Base-by-base conservation (phyloP, 2,329 filamentous ascomycete genomes). In the Corniculantispora saksenae region DNA sequence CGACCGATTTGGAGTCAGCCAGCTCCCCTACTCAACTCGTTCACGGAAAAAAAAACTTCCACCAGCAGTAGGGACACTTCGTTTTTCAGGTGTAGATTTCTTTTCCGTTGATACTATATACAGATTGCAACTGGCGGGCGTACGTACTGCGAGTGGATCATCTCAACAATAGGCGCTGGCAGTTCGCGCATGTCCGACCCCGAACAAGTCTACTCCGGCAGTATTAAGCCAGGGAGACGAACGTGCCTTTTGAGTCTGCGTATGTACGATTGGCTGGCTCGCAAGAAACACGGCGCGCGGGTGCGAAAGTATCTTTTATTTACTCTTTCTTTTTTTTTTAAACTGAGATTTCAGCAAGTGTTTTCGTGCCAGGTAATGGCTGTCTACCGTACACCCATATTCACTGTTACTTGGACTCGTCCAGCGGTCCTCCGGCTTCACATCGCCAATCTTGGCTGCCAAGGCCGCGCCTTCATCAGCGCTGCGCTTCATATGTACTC, bases 401-500 rank as follows among this genome's bases (percentile, higher is more conserved):
- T 43, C 17, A 43, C 38, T 43, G 38, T 43, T 43, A 7, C 38
- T 43, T 7, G 8, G n/a, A n/a, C n/a, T n/a, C n/a, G 12, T 43
- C 17, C 23, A 50, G 47, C 47, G 47, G 23, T 21, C 9, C 47
- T 50, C 17, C 9, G 47, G 47, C 19, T 50, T 50, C 23, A 50
- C 23, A n/a, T 21, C 23, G 8, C 51, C 17, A 32, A 54, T 8
- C 51, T 29, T 54, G 29, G 51, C 25, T 7, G 51, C 51, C 15
- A 29, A 29, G 25, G 51, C 51, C 15, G 51, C 51, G 19, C 25
- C 51, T n/a, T 54, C 51, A 27, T 29, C 51, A 19, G 10, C 19
- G 27, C 51, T 54, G 51, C 29, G 27, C 51, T 54, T 54, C 51
- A 54, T 54, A 32, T 54, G 51, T 25, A 54, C 51, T 54, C 51